Evolutionary conservation across 2,329 filamentous ascomycete species (phyloP), one percentile per base, ranked within the genome.

Genomic region (Blastomyces emzantsi): DNA sequence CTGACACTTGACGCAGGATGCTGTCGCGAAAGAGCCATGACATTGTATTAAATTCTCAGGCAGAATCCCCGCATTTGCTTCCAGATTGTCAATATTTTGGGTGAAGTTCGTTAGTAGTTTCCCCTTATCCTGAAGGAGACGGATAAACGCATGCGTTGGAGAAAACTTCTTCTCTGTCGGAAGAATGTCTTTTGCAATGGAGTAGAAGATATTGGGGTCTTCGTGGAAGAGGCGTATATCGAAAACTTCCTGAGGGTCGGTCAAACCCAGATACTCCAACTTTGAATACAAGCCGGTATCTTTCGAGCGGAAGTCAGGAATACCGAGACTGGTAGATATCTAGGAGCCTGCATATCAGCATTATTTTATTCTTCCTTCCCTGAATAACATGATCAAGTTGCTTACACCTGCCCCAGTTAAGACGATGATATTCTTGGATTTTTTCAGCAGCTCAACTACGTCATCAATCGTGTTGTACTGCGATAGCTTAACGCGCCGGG

Each of bases 51-150:
- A 83, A 72, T 94, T 96, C 43, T 90, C 87, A 1, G 85, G 83
- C 28, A 81, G 77, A 65, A 99, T 90, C 28, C 94, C 94, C 0
- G 93, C 93, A 71, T 90, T 87, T 66, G 87, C 84, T 75, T 99
- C 93, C 61, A 97, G 86, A 70, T 97, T 97, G 80, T 99, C 94
- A 72, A 99, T 97, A 75, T 99, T 99, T 74, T 99, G 94, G 0
- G 94, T 96, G 79, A 97, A 99, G 78, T 97, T 97, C 52, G 92
- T 97, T 65, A 97, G 84, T 7, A 99, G 84, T 75, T 96, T 96
- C 68, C 85, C 87, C 75, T 92, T 89, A 69, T 93, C 84, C 75
- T 99, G 90, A 45, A 99, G 83, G 70, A 97, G 82, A 43, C 87
- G 86, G 72, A 99, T 95, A 78, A 99, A 99, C 62, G 89, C 87